Percentiles rank a stretch among this genome's conserved stretches.
Conservation (phyloP, 148 eudicot species). For the Vaccinium myrtillus region DNA sequence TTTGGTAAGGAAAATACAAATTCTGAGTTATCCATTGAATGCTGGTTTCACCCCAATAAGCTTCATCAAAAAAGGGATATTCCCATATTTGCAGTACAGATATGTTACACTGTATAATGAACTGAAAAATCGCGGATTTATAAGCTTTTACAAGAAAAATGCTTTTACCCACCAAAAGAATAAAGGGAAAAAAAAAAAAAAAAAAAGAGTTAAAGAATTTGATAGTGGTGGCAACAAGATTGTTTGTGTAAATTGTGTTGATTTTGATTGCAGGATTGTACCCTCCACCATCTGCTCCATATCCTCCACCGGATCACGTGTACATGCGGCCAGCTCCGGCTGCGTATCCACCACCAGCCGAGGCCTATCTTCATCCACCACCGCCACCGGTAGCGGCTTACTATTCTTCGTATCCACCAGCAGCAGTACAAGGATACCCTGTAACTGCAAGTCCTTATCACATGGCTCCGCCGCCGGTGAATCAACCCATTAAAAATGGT, state of each 20-base stretch:
- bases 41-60: neutral
- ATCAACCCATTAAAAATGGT: neutral
- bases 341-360: neutral
- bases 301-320: conserved; percentile 1
- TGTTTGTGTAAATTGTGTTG: neutral
- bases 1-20: neutral
- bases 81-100: neutral
- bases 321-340: neutral
- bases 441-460: conserved; percentile 6
- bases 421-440: conserved; percentile 11
- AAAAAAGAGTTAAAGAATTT: neutral
- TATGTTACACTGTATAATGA: neutral
- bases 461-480: neutral
- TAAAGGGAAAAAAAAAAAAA: too few relatives aligned
- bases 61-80: neutral
- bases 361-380: neutral
- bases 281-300: conserved; percentile 10
- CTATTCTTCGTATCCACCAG: neutral
- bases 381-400: neutral
- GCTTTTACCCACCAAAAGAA: neutral
- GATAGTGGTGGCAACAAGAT: neutral
- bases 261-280: neutral
- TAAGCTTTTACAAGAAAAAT: too few relatives aligned
- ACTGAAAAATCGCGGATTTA: neutral
- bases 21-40: neutral